Evolutionary conservation across 768 basidiomycete species (phyloP).

Genomic region (Lepiota venenata): DNA sequence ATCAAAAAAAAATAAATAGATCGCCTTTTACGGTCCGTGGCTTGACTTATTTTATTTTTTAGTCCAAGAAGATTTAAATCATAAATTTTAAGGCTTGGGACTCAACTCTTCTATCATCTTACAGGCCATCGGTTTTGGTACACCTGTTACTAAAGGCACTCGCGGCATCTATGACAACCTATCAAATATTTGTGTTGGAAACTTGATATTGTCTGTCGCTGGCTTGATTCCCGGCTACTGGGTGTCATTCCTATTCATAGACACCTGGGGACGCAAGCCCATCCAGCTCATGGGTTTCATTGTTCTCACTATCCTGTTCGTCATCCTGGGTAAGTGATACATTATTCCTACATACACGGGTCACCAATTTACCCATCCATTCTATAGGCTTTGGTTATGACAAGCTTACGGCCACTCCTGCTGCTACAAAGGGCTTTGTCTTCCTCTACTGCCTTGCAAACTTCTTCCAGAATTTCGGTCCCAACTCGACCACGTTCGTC

Average conservation of each 20-base stretch:
- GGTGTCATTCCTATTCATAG: conserved; percentile 61
- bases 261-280: conserved; percentile 78
- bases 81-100: no score
- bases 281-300: conserved; percentile 80
- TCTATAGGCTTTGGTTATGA: conserved; percentile 65
- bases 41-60: no score
- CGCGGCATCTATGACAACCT: conserved; percentile 53
- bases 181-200: conserved; percentile 66
- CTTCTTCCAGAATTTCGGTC: conserved; percentile 90
- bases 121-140: conserved; percentile 70
- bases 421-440: conserved; percentile 58
- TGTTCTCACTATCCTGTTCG: conserved; percentile 61
- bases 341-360: neutral
- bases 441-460: conserved; percentile 85
- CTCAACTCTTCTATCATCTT: conserved; percentile 81
- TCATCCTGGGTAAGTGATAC: conserved; percentile 57
- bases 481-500: conserved; percentile 77
- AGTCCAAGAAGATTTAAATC: no score
- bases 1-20: neutral
- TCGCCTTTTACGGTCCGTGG: conserved; percentile 45
- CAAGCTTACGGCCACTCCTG: conserved; percentile 41
- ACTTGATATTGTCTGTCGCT: conserved; percentile 70
- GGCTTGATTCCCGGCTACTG: conserved; percentile 86
- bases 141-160: conserved; percentile 28
- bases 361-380: neutral